Percentiles rank a stretch among this genome's conserved stretches.
Conservation (phyloP, 495 filamentous ascomycete genomes). For the Bathelium albidoporum region DNA sequence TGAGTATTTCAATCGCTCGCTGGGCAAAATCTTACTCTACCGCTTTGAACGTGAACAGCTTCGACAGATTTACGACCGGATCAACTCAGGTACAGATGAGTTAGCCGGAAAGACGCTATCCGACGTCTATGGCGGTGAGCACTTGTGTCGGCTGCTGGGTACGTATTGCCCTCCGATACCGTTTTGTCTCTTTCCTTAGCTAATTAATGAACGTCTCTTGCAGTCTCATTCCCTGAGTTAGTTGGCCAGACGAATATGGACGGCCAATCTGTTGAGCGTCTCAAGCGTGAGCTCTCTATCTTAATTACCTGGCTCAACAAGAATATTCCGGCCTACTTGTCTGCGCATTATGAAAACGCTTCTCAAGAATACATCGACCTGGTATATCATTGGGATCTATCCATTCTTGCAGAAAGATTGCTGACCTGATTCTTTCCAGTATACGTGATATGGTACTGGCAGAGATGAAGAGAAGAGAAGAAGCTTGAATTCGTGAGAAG, state of each 20-base stretch:
- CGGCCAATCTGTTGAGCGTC: slow-evolving; percentile 68
- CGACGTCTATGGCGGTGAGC: slow-evolving; percentile 89
- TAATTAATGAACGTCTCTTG: slow-evolving; percentile 11
- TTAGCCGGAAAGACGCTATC: slow-evolving; percentile 52
- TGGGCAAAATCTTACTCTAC: slow-evolving; percentile 84
- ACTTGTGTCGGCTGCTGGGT: slow-evolving; percentile 82
- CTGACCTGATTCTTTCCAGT: not conserved
- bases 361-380: slow-evolving; percentile 48
- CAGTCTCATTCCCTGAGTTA: slow-evolving; percentile 85
- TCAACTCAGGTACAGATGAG: slow-evolving; percentile 45
- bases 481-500: no score
- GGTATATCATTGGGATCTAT: not conserved
- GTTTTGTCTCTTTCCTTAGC: not conserved
- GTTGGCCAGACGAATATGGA: slow-evolving; percentile 98
- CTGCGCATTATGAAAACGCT: slow-evolving; percentile 60
- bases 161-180: slow-evolving; percentile 19
- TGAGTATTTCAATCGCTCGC: slow-evolving; percentile 81
- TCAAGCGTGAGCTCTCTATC: slow-evolving; percentile 77
- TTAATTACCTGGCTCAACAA: slow-evolving; percentile 71
- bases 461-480: no score
- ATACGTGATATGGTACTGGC: not conserved
- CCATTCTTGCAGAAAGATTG: not conserved
- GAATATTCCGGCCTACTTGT: slow-evolving; percentile 61
- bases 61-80: slow-evolving; percentile 55
- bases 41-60: slow-evolving; percentile 85